Base-by-base conservation (phyloP, 306 rosid species). In the Acacia melanoxylon region DNA sequence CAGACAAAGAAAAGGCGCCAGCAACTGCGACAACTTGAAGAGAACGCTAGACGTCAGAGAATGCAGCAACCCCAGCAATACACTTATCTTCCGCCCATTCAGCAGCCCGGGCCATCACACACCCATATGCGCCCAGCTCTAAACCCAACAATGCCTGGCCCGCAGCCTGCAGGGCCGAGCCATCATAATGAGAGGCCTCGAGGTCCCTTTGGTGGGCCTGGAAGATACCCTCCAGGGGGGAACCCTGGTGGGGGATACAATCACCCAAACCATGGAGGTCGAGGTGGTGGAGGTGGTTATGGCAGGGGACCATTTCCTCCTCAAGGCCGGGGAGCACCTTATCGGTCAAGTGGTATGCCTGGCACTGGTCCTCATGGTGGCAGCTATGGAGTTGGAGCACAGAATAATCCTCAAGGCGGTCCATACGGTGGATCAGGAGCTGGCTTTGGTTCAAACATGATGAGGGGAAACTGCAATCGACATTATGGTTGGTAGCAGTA, bases 1-100 rank as follows among this genome's bases (percentile, higher is more conserved):
- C 90, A 91, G 77, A 91, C 90, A 81, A 91, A 86, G 88, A 89
- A 86, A 82, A 91, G 84, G 82, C 85, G 88, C 42, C 95, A 88
- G 88, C 91, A 91, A 82, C 95, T 85, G 76, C 89, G 91, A 62
- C 89, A 88, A 84, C 77, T 82, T 42, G 95, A 89, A 85, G 92
- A 89, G 77, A 74, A 68, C 66, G 87, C 88, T 2, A 91, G 87
- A 84, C 88, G 92, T 49, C 89, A 81, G 80, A 89, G 87, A 81
- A 44, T 83, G 78, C 90, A 78, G 33, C 90, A 91, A 48, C 86
- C 89, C 11, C 89, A 83, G 76, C 91, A 29, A 71, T 63, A 49
- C 45, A 73, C 63, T 19, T 65, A 63, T 49, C 77, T 51, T 73
- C 77, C 91, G 61, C 91, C 91, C 75, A 83, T 78, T 75, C 91